Evolutionary conservation across 2,329 filamentous ascomycete species (phyloP), one percentile per base, ranked within the genome.

Genomic region (Hypoxylon sp.): DNA sequence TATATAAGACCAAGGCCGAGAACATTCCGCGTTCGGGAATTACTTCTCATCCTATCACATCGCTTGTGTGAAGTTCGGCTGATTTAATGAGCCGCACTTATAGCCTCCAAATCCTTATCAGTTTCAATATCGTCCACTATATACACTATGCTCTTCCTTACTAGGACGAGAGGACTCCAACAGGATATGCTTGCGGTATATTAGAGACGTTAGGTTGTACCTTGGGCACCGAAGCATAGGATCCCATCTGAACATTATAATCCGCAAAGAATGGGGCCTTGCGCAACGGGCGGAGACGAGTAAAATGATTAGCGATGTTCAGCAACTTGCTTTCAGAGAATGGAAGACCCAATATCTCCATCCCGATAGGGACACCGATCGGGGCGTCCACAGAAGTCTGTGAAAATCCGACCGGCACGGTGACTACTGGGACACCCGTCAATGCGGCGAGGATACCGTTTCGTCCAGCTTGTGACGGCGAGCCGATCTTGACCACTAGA

Each of bases 291-390:
- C 80, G 76, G 49, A 86, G 70, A 48, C 78, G 75, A 72, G 87
- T 84, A 25, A 89, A 79, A 49, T 79, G 75, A 62, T 80, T 83
- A n/a, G 85, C 88, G 34, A 89, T 82, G 46, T 81, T 80, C 50
- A 90, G 74, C 66, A 90, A 74, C 70, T 81, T 82, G 41, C 79
- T 79, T 71, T 91, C 89, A 2, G 77, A 81, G 82, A 85, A 90
- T 3, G 83, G 83, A 65, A 80, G 72, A 0, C 89, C 88, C 63
- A 91, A 73, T 21, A 91, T 85, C 78, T 91, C 89, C 82, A 91
- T 85, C 0, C 89, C 89, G 41, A 91, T 83, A 0, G 89, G 89
- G 4, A 91, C 82, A 1, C 89, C 89, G 32, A 83, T 73, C 0
- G 84, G 84, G 14, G 88, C 87, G 9, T 84, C 81, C 0, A 76